Evolutionary conservation across 2,329 filamentous ascomycete species (phyloP).

Genomic region (Thielaviopsis ethacetica): DNA sequence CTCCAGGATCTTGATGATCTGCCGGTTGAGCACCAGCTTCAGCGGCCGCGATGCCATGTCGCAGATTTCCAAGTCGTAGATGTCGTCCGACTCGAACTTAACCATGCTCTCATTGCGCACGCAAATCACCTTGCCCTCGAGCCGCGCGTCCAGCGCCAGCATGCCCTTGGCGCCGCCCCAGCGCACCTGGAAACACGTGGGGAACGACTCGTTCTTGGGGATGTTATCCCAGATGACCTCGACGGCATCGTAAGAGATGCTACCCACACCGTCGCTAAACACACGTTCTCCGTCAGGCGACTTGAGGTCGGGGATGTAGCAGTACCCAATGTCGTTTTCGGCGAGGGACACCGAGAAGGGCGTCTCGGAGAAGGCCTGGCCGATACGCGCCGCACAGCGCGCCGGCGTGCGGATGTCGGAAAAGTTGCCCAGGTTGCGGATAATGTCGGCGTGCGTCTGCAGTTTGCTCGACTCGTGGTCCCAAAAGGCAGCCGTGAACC

Average conservation of each 20-base stretch:
- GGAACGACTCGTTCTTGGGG: slow-evolving; percentile 28
- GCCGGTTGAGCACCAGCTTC: slow-evolving; percentile 56
- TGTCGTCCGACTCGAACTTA: slow-evolving; percentile 49
- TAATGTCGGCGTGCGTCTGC: slow-evolving; percentile 26
- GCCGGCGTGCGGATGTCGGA: slow-evolving; percentile 33
- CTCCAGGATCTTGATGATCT: slow-evolving; percentile 74
- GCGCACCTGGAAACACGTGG: slow-evolving; percentile 60
- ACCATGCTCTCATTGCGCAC: slow-evolving; percentile 58
- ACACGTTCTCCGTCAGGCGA: slow-evolving; percentile 31
- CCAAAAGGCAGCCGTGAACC: slow-evolving; percentile 38
- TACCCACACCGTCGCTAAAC: slow-evolving; percentile 71
- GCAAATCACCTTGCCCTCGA: slow-evolving; percentile 40
- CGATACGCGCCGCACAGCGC: slow-evolving; percentile 41
- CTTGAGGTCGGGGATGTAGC: slow-evolving; percentile 34
- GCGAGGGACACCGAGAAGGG: slow-evolving; percentile 40
- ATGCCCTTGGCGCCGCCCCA: slow-evolving; percentile 64
- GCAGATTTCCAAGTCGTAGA: slow-evolving; percentile 51
- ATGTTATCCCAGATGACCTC: slow-evolving; percentile 41
- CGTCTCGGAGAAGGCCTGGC: slow-evolving; percentile 61
- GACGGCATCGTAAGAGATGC: slow-evolving; percentile 45
- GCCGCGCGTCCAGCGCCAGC: slow-evolving; percentile 48
- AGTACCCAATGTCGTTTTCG: slow-evolving; percentile 20
- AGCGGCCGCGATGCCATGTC: slow-evolving; percentile 51
- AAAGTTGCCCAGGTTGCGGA: slow-evolving; percentile 35
- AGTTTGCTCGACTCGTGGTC: slow-evolving; percentile 17